Evolutionary conservation across 805 yeast species (phyloP).

Genomic region (Saccharomyces mikatae): DNA sequence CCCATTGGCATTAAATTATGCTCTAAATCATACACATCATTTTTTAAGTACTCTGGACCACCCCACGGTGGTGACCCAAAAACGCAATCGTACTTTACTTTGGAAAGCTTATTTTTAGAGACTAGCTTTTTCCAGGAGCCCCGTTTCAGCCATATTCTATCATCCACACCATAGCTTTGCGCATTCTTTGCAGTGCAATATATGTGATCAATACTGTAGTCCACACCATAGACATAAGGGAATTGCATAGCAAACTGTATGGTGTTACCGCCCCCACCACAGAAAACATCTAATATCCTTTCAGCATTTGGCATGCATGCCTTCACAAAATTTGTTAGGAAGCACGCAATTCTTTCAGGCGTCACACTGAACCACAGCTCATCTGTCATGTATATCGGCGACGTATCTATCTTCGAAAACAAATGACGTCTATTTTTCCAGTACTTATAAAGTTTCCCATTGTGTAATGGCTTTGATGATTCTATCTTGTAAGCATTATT

Average conservation of each 20-base stretch:
- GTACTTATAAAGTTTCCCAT: conserved; percentile 34
- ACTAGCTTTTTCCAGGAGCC: conserved; percentile 40
- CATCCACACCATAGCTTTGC: conserved; percentile 48
- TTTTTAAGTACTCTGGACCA: conserved; percentile 51
- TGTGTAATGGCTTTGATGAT: conserved; percentile 10
- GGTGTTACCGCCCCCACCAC: conserved; percentile 85
- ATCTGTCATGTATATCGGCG: conserved; percentile 51
- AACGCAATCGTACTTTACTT: conserved; percentile 32
- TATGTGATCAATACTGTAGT: conserved; percentile 51
- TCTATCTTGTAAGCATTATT: conserved; percentile 13
- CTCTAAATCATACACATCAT: conserved; percentile 40
- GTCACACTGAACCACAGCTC: conserved; percentile 88
- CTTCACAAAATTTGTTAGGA: conserved; percentile 45
- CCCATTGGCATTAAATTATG: conserved; percentile 40
- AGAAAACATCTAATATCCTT: conserved; percentile 57
- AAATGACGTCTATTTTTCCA: conserved; percentile 56
- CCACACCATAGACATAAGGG: conserved; percentile 53
- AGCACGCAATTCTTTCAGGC: conserved; percentile 64
- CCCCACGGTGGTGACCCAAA: conserved; percentile 91
- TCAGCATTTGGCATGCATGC: conserved; percentile 43
- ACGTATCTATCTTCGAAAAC: conserved; percentile 58
- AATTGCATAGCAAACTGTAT: conserved; percentile 64
- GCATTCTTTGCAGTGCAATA: conserved; percentile 61
- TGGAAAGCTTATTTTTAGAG: conserved; percentile 12
- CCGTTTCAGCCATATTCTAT: conserved; percentile 39